A percentile compares a stretch with the other conserved stretches of the same genome.
These are phyloP conservation scores for Coniophora puteana DNA, from an alignment of 1,284 basidiomycete genomes.

Conservation along the genomic window DNA sequence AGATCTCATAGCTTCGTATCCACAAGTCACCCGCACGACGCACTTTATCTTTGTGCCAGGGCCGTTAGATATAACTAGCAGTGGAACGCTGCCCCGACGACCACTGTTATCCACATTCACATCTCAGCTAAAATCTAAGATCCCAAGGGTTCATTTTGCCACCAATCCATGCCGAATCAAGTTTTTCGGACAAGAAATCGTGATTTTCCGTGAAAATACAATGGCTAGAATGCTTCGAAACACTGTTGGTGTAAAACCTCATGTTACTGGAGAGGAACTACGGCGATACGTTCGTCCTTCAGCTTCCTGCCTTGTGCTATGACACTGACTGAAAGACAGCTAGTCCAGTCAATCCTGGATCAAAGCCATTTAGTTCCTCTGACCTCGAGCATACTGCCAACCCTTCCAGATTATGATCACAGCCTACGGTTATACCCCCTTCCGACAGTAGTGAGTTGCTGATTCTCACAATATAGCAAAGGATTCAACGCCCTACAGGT, in stretches of 20 bases:
- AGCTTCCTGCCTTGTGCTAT: background rate
- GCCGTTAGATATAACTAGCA: conserved; percentile 83
- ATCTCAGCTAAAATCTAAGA: conserved; percentile 60
- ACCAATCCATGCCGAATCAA: conserved; percentile 94
- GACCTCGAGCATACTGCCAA: conserved; percentile 81
- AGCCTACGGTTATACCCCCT: conserved; percentile 91
- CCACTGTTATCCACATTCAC: conserved; percentile 76
- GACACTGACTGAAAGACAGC: conserved; percentile 40
- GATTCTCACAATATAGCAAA: background rate
- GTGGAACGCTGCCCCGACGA: conserved; percentile 74
- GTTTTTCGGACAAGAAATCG: conserved; percentile 96
- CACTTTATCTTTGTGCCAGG: conserved; percentile 96
- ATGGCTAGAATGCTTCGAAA: conserved; percentile 96
- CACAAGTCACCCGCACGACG: conserved; percentile 69
- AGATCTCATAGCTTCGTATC: conserved; percentile 81
- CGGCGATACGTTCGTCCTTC: conserved; percentile 76
- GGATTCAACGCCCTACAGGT: conserved; percentile 49
- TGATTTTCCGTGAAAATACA: conserved; percentile 89
- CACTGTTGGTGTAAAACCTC: conserved; percentile 80
- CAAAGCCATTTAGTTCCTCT: conserved; percentile 90
- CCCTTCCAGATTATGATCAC: conserved; percentile 91
- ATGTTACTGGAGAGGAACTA: conserved; percentile 70
- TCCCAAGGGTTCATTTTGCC: conserved; percentile 80
- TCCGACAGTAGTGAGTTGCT: conserved; percentile 72
- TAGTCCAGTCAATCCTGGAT: conserved; percentile 91